These are phyloP conservation scores for Chlorella ohadii DNA, from an alignment of 139 green algal genomes.

Conservation along the genomic window DNA sequence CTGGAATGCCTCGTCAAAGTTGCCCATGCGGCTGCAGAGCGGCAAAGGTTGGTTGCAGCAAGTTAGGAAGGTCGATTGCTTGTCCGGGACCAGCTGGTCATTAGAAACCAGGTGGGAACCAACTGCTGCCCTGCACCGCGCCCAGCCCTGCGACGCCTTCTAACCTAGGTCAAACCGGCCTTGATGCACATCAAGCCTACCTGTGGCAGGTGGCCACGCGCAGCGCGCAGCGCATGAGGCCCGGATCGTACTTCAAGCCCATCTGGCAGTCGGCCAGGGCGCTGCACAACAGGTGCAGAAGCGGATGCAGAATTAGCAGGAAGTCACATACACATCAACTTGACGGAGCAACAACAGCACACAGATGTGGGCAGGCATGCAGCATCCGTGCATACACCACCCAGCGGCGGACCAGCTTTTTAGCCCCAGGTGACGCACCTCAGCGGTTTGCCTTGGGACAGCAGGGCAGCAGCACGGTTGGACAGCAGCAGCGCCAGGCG, in stretches of 20 bases:
- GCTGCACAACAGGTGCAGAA: background rate
- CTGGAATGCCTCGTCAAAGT: conserved; percentile 28
- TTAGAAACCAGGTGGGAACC: no score
- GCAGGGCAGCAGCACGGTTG: conserved; percentile 37
- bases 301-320: no score
- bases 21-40: conserved; percentile 1
- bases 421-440: no score
- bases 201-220: conserved; percentile 47
- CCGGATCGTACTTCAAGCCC: conserved; percentile 29
- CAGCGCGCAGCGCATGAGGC: conserved; percentile 38
- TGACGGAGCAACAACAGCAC: background rate
- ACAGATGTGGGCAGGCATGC: no score
- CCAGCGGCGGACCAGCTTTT: no score
- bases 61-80: no score
- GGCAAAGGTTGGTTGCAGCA: background rate
- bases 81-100: no score
- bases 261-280: conserved; percentile 41
- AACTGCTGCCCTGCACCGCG: no score
- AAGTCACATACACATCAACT: no score
- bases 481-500: conserved; percentile 38
- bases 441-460: conserved; percentile 34
- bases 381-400: no score
- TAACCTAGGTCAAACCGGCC: no score
- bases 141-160: no score
- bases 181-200: background rate